These are phyloP conservation scores for Xylariaceae sp. DNA, from an alignment of 2,329 filamentous ascomycete species.

Conservation along the genomic window DNA sequence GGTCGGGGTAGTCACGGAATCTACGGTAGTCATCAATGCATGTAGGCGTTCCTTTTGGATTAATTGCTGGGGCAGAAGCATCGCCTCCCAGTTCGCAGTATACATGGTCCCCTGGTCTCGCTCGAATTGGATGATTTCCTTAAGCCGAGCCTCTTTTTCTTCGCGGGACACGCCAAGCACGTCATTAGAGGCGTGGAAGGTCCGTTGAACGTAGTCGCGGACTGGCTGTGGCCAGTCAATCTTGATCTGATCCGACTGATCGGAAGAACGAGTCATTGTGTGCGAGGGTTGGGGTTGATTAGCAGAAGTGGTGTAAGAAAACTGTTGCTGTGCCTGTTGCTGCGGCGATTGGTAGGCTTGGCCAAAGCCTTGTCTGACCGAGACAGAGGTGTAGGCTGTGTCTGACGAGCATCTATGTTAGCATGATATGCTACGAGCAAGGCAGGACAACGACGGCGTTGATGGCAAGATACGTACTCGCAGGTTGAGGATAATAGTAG, in stretches of 20 bases:
- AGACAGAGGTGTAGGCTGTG: constrained; percentile 41
- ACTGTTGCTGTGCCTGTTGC: constrained; percentile 26
- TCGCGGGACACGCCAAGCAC: constrained; percentile 55
- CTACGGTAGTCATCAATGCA: constrained; percentile 36
- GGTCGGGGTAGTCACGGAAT: constrained; percentile 11
- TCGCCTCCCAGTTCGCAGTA: constrained; percentile 72
- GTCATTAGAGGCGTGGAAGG: constrained; percentile 71
- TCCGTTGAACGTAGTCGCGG: constrained; percentile 80
- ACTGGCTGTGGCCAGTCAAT: constrained; percentile 79
- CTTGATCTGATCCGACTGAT: constrained; percentile 48
- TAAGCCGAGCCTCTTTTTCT: constrained; percentile 81
- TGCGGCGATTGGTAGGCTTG: constrained; percentile 30
- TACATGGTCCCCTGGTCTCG: constrained; percentile 69
- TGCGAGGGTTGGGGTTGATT: constrained; percentile 31
- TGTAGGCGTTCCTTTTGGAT: constrained; percentile 64
- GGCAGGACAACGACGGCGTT: background rate
- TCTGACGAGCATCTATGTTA: constrained; percentile 31
- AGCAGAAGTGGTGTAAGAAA: constrained; percentile 31
- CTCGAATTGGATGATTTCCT: constrained; percentile 75
- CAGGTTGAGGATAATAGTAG: constrained; percentile 26
- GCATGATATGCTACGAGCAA: constrained; percentile 11
- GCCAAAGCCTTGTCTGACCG: constrained; percentile 38
- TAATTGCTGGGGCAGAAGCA: constrained; percentile 81
- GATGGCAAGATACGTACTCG: constrained; percentile 18
- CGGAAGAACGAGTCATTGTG: constrained; percentile 29